Conservation (phyloP, 768 basidiomycete species). For the Candolleomyces aberdarensis region DNA sequence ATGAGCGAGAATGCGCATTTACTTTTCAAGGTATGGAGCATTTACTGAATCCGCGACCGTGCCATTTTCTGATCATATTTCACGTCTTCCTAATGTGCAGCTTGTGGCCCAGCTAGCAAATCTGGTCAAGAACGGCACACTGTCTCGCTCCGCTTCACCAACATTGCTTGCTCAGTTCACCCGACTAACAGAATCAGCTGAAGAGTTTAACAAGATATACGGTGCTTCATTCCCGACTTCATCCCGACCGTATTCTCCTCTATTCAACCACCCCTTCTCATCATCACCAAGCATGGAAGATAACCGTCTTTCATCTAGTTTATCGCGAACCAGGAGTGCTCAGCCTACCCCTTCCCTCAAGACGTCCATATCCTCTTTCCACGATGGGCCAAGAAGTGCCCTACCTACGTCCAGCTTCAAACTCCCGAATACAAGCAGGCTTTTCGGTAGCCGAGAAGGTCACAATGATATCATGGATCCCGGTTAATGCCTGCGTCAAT, state of each 20-base stretch:
- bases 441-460: background rate
- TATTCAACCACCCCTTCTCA: slow-evolving; percentile 34
- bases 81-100: slow-evolving; percentile 32
- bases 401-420: slow-evolving; percentile 36
- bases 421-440: slow-evolving; percentile 1
- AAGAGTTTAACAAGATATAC: slow-evolving; percentile 83
- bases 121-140: slow-evolving; percentile 62
- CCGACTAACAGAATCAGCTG: slow-evolving; percentile 75
- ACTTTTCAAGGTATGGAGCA: slow-evolving; percentile 69
- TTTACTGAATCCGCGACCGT: background rate
- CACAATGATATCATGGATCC: slow-evolving; percentile 4
- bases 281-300: slow-evolving; percentile 32
- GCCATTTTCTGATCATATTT: background rate
- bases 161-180: slow-evolving; percentile 68
- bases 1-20: slow-evolving; percentile 68
- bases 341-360: slow-evolving; percentile 44
- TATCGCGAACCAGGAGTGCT: slow-evolving; percentile 59
- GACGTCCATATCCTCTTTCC: slow-evolving; percentile 25
- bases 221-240: slow-evolving; percentile 74
- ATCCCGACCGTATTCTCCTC: slow-evolving; percentile 58
- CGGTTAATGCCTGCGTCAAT: slow-evolving; percentile 2
- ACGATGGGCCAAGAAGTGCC: slow-evolving; percentile 53
- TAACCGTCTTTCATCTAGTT: slow-evolving; percentile 45
- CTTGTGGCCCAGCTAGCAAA: slow-evolving; percentile 75
- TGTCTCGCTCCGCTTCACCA: slow-evolving; percentile 50